Evolutionary conservation across 1,284 basidiomycete genomes (phyloP).

Genomic region (Leccinum fuscescens): DNA sequence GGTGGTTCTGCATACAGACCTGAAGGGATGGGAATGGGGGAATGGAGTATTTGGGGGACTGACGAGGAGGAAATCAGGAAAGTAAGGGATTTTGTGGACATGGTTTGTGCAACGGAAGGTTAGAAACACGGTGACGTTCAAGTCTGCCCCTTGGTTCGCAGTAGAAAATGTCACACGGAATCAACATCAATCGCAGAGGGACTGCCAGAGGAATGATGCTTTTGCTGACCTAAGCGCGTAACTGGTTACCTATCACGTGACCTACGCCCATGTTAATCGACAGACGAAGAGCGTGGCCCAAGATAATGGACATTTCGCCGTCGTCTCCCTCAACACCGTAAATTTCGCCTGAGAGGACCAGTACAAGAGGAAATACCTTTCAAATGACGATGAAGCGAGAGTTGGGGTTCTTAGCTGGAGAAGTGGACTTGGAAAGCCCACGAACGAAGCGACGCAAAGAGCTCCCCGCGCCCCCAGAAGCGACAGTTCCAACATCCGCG

Average conservation of each 20-base stretch:
- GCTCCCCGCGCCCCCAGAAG: slow-evolving; percentile 36
- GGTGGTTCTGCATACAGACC: slow-evolving; percentile 50
- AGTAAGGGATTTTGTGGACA: slow-evolving; percentile 51
- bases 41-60: slow-evolving; percentile 70
- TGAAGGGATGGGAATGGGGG: slow-evolving; percentile 70
- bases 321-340: slow-evolving; percentile 27
- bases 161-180: too few relatives aligned
- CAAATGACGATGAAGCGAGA: slow-evolving; percentile 66
- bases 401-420: slow-evolving; percentile 47
- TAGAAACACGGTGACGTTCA: too few relatives aligned
- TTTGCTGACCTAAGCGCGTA: not conserved
- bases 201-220: too few relatives aligned
- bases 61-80: slow-evolving; percentile 48
- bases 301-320: slow-evolving; percentile 36
- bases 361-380: slow-evolving; percentile 15
- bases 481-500: slow-evolving; percentile 9
- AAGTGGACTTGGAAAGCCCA: slow-evolving; percentile 54
- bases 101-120: not conserved
- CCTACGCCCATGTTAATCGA: slow-evolving; percentile 14
- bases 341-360: slow-evolving; percentile 28
- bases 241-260: slow-evolving; percentile 29
- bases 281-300: slow-evolving; percentile 16
- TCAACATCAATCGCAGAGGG: too few relatives aligned
- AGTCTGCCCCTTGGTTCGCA: too few relatives aligned
- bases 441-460: slow-evolving; percentile 71